Base-by-base conservation (phyloP, 768 basidiomycete species). In the Mycena amicta region DNA sequence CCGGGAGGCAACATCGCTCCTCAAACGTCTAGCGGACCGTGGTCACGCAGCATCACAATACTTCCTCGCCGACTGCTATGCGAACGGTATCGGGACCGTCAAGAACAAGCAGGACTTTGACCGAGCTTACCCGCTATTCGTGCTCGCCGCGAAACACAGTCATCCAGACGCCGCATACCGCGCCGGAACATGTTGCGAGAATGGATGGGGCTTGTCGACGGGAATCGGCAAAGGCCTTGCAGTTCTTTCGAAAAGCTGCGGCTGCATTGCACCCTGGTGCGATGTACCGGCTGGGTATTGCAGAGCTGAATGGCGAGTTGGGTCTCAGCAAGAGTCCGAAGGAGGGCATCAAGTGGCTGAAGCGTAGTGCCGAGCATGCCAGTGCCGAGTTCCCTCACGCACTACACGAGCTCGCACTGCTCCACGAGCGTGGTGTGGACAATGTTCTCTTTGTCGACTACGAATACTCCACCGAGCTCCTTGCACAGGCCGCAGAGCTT, bases 271-370 rank as follows among this genome's bases (percentile, higher is more conserved):
- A 98, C 64, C 94, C 95, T 0, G 94, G 93, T 16, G 92, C 97
- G 1, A 92, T 98, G 88, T 98, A 98, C 72, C 90, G 97, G 16
- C 85, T 99, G 25, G 97, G 96, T 5, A 92, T 95, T 57, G 93
- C 91, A 25, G 96, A 98, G 71, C 85, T 99, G 55, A 98, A 98
- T 65, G 96, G 96, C 61, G 93, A 97, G 72, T 83, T 99, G 2
- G 88, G 93, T 0, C 78, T 95, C 16, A 82, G 87, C 25, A 91
- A 89, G 71, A 86, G 89, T 46, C 92, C 95, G 5, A 93, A 92
- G 74, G 97, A 98, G 72, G 97, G 97, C 58, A 93, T 98, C 65
- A 97, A 97, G 76, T 98, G 95, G 95, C 84, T 99, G 62, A 98
- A 98, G 74, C 85, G 97, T 53, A 94, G 94, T 31, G 95, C 95